Conservation (phyloP, 2,329 filamentous ascomycete species). For the Didymella arachidicola region DNA sequence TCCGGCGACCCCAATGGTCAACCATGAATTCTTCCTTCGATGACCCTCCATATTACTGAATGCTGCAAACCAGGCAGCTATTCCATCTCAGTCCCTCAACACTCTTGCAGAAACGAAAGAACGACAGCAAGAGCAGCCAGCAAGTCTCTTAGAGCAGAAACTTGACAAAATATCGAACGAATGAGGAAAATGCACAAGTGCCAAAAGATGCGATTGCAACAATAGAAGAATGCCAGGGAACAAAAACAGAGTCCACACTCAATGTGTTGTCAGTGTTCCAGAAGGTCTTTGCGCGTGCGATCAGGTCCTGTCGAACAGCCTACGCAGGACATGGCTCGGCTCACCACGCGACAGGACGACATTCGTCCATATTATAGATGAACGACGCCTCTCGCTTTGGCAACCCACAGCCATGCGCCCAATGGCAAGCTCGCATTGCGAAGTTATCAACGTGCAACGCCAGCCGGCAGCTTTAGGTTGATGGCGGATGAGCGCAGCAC, state of each 20-base stretch:
- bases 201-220: constrained; percentile 7
- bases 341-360: constrained; percentile 34
- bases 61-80: constrained; percentile 42
- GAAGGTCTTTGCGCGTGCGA: constrained; percentile 17
- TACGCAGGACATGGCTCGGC: constrained; percentile 27
- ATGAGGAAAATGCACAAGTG: constrained; percentile 15
- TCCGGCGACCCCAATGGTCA: constrained; percentile 44
- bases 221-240: constrained; percentile 11
- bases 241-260: constrained; percentile 7
- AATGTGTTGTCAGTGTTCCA: constrained; percentile 22
- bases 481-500: constrained; percentile 10
- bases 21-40: constrained; percentile 39
- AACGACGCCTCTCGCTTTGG: constrained; percentile 18
- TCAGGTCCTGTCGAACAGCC: constrained; percentile 17
- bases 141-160: constrained; percentile 6
- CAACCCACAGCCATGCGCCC: constrained; percentile 23
- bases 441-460: constrained; percentile 31
- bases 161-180: constrained; percentile 20
- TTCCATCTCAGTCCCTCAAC: constrained; percentile 25
- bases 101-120: constrained; percentile 20
- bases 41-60: constrained; percentile 31
- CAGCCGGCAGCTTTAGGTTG: constrained; percentile 24
- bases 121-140: constrained; percentile 4
- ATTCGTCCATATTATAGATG: constrained; percentile 33
- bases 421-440: constrained; percentile 30